Evolutionary conservation across 176 grass and related monocot genomes (phyloP).

Genomic region (Aechmea fasciata): DNA sequence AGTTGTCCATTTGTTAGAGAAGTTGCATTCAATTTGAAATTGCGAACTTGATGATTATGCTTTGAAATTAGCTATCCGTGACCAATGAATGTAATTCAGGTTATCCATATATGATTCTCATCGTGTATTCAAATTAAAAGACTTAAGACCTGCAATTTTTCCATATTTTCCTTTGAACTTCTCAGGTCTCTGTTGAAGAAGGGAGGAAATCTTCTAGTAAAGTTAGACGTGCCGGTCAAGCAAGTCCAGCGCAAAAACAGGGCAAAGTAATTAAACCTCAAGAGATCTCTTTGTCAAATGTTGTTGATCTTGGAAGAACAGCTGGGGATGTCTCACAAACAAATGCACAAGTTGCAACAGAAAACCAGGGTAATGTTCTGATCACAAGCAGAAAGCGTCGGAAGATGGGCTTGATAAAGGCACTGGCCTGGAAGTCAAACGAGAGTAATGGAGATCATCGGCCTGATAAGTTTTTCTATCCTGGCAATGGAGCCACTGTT

Average conservation of each 20-base stretch:
- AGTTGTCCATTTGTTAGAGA: no score
- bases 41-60: no score
- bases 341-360: conserved; percentile 23
- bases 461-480: conserved; percentile 38
- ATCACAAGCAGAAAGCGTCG: conserved; percentile 53
- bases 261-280: conserved; percentile 35
- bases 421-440: conserved; percentile 31
- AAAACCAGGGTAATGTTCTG: conserved; percentile 32
- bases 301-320: conserved; percentile 44
- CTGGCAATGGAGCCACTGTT: conserved; percentile 32
- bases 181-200: conserved; percentile 67
- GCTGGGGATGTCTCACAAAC: conserved; percentile 31
- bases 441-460: conserved; percentile 36
- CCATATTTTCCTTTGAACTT: conserved; percentile 16
- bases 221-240: conserved; percentile 32
- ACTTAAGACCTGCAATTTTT: neutral
- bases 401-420: conserved; percentile 65
- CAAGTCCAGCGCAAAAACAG: conserved; percentile 36
- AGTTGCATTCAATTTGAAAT: no score
- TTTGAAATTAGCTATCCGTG: no score
- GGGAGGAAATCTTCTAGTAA: conserved; percentile 49
- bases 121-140: no score
- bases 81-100: no score
- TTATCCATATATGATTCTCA: neutral
- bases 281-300: conserved; percentile 36